These are phyloP conservation scores for Rhododendron molle DNA, from an alignment of 148 eudicot species.

Conservation along the genomic window DNA sequence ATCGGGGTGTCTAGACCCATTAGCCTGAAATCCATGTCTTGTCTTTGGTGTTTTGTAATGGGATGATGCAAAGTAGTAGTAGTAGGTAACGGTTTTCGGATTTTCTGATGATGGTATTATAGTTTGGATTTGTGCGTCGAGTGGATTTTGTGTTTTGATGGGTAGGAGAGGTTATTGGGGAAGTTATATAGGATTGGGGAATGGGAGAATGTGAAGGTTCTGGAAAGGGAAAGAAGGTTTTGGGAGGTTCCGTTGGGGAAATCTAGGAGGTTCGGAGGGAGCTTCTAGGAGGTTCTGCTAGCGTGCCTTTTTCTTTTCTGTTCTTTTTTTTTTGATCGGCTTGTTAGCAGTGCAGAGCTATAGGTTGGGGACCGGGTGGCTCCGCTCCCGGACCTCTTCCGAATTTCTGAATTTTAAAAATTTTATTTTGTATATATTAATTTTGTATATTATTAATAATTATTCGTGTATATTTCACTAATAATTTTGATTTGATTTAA, in stretches of 20 bases:
- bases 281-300: background rate
- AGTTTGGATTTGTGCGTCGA: background rate
- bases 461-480: too few species aligned
- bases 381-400: too few species aligned
- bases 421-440: too few species aligned
- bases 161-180: background rate
- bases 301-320: too few species aligned
- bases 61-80: background rate
- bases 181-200: background rate
- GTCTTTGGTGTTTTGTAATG: background rate
- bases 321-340: too few species aligned
- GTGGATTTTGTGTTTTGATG: background rate
- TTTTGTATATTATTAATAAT: too few species aligned
- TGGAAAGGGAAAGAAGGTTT: background rate
- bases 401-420: too few species aligned
- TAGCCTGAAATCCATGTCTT: constrained; percentile 47
- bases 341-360: too few species aligned
- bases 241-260: background rate
- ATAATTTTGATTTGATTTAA: too few species aligned
- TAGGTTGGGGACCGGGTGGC: too few species aligned
- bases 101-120: too few species aligned
- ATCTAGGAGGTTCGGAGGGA: background rate
- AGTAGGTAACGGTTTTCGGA: background rate
- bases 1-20: constrained; percentile 47
- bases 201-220: background rate